Evolutionary conservation across 257 asterid genomes (phyloP).

Genomic region (Anisodus acutangulus): DNA sequence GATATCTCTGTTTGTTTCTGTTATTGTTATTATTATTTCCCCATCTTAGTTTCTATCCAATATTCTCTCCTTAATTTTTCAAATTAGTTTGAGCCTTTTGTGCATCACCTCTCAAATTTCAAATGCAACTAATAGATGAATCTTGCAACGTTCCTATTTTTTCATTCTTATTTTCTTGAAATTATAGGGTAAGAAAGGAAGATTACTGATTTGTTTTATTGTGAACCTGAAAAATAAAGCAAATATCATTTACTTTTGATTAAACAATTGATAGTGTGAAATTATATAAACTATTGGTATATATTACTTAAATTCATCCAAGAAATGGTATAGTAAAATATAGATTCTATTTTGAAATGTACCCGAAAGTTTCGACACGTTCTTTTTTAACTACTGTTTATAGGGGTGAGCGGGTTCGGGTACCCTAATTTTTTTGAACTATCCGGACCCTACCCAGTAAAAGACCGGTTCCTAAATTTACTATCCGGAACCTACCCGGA

Average conservation of each 20-base stretch:
- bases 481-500: no score
- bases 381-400: not conserved
- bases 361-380: not conserved
- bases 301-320: not conserved
- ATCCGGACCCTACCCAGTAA: no score
- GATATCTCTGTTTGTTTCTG: not conserved
- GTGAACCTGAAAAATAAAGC: not conserved
- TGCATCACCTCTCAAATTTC: not conserved
- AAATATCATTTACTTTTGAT: not conserved
- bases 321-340: not conserved
- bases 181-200: not conserved
- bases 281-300: not conserved
- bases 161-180: not conserved
- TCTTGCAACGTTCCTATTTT: not conserved
- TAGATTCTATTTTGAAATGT: constrained; percentile 11
- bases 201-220: not conserved
- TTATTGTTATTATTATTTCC: not conserved
- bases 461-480: no score
- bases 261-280: not conserved
- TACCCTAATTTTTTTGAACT: no score
- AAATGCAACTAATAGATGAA: not conserved
- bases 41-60: not conserved
- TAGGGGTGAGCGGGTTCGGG: no score
- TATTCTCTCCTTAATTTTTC: not conserved
- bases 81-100: not conserved